Base-by-base conservation (phyloP, 2,329 filamentous ascomycete species). In the Fusarium sambucinum region DNA sequence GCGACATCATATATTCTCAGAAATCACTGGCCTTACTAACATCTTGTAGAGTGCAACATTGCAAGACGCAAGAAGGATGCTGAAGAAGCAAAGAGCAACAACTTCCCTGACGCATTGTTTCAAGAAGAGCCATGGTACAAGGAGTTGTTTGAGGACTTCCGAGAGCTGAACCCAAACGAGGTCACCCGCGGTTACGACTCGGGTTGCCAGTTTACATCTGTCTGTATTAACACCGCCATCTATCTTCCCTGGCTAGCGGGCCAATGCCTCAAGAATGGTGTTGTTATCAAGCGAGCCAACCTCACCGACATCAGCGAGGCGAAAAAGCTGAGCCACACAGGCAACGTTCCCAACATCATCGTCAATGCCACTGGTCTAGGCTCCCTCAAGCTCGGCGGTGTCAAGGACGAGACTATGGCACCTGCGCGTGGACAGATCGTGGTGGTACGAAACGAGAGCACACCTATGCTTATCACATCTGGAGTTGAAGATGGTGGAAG, bases 181-280 rank as follows among this genome's bases (percentile, higher is more conserved):
- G 81, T 97, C 2, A 86, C 88, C 0, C 72, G 81, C 0, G 92
- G 87, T 19, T 86, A 90, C 54, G 90, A 93, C 63, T 91, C 90
- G 13, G 94, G 89, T 25, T 92, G 88, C 51, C 83, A 86, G 56
- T 97, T 96, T 78, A 93, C 88, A 10, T 95, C 92, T 1, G 90
- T 97, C 40, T 97, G 94, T 80, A 95, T 97, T 77, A 97, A 98
- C 80, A 92, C 92, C 0, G 88, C 92, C 41, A 80, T 97, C 59
- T 98, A 97, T 80, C 87, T 97, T 3, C 89, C 92, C 6, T 97
- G 92, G 88, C 89, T 98, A 0, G 83, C 92, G 0, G 91, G 92
- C 1, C 90, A 96, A 80, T 96, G 93, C 77, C 84, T 92, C 29
- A 89, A 88, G 71, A 87, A 89, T 58, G 92, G 93, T 29, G 91